Evolutionary conservation across 495 filamentous ascomycete genomes (phyloP), one percentile per base, ranked within the genome.

Genomic region (Coniosporium apollinis): DNA sequence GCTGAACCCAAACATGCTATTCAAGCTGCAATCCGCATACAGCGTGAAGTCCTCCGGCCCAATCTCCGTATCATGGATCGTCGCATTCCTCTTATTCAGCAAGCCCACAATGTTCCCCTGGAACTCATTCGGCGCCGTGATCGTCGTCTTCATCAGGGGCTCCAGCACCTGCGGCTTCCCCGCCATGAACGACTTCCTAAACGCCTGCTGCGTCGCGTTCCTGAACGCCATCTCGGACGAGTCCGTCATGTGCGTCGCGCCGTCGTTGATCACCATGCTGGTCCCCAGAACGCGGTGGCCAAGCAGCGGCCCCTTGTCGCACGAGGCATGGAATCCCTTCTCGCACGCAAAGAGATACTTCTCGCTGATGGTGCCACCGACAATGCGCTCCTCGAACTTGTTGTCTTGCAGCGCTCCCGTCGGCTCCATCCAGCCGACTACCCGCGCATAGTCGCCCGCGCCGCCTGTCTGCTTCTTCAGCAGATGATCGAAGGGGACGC

Each of bases 171-270:
- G 60, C 4, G 86, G 85, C 37, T 71, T 64, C 6, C 74, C 84
- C 5, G 76, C 69, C 31, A 63, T 61, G 65, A 99, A 99, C 9
- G 83, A 79, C 63, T 94, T 94, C 45, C 82, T 77, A 77, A 96
- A 96, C 9, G 91, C 91, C 64, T 94, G 82, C 62, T 91, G 82
- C 19, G 89, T 92, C 18, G 91, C 85, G 39, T 72, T 82, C 57
- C 82, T 92, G 78, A 99, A 99, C n/a, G 91, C 74, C 71, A 83
- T 86, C 69, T 99, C 91, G 28, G 80, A 87, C 3, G 89, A 96
- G 61, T 99, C 91, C 11, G 89, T 96, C 62, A 92, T 85, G 67
- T 99, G 91, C 1, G 83, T 99, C 21, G 85, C 84, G 53, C 91
- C 91, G 50, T 99, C 91, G 56, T 89, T 93, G 60, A 99, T 66